Conservation (phyloP, 1,284 basidiomycete species). For the Polyporus tsugae region DNA sequence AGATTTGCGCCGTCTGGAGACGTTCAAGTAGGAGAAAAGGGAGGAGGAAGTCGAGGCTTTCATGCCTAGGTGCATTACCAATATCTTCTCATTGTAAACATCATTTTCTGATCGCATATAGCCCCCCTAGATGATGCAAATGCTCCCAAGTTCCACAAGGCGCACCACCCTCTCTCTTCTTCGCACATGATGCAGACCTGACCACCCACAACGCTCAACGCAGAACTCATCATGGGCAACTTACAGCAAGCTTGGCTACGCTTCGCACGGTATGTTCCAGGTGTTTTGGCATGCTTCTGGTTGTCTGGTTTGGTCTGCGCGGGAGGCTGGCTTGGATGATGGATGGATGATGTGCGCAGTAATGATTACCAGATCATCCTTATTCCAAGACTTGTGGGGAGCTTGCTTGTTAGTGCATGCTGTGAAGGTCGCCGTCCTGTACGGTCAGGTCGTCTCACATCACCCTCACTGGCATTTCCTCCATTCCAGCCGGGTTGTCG, state of each 20-base stretch:
- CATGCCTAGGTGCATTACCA: too few species aligned
- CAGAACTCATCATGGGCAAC: conserved; percentile 33
- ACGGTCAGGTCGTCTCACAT: conserved; percentile 53
- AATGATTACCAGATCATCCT: conserved; percentile 86
- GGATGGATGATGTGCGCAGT: too few species aligned
- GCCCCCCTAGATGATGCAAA: too few species aligned
- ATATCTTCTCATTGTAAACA: too few species aligned
- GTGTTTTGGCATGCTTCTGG: too few species aligned
- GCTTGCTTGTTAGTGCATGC: conserved; percentile 67
- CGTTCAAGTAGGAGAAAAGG: too few species aligned
- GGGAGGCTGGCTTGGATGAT: neutral
- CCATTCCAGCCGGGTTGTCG: conserved; percentile 19
- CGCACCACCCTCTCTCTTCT: too few species aligned
- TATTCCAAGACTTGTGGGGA: conserved; percentile 87
- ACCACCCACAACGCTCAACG: neutral
- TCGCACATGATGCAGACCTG: conserved; percentile 33
- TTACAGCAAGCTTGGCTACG: conserved; percentile 33
- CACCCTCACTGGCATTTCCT: conserved; percentile 44
- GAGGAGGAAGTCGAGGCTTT: too few species aligned
- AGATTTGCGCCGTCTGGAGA: too few species aligned
- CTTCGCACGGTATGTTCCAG: conserved; percentile 37
- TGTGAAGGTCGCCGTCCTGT: conserved; percentile 66
- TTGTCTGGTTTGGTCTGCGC: neutral
- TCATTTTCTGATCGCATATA: too few species aligned
- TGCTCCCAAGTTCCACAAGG: too few species aligned